Evolutionary conservation across 768 basidiomycete species (phyloP), one percentile per base, ranked within the genome.

Genomic region (Phanerodontia chrysosporium): DNA sequence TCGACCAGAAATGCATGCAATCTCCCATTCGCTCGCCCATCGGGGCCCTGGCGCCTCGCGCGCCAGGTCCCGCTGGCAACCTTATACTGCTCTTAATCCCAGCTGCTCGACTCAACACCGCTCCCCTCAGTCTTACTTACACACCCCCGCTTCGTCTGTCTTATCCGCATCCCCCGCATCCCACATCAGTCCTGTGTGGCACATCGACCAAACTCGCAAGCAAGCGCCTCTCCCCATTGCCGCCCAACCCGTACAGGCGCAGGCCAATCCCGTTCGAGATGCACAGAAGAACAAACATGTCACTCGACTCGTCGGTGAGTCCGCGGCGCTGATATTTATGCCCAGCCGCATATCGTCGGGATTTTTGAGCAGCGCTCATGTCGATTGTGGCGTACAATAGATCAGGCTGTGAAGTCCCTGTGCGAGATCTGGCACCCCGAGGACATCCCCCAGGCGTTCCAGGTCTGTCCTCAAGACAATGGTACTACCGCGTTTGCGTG

Each of bases 401-500:
- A 92, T 76, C 86, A 89, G 82, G 84, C 90, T 39, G 84, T 91
- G 60, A 87, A 85, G 66, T 85, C 83, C 3, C 72, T 92, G 56
- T 84, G 81, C 68, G 89, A 92, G 64, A 87, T 90, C 72, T 92
- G 90, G 90, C 85, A 79, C 36, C 84, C 85, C 1, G 84, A 90
- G 66, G 84, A 89, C 66, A 86, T 92, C 27, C 89, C 90, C 1
- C 49, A 67, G 25, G 78, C 80, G 16, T 90, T 84, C 69, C 69
- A 64, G 64, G 56, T 54, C 18, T 54, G 53, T 6, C 42, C 55
- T 16, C 39, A 27, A 24, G 44, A 49, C 21, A 48, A 48, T 25
- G 51, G 18, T 9, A 27, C 53, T 18, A 22, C 58, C 18, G 30
- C 54, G 16, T 27, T 30, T n/a, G n/a, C 55, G 16, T 18, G 44